Evolutionary conservation across 176 grass and related monocot species (phyloP).

Genomic region (Alloteropsis semialata): DNA sequence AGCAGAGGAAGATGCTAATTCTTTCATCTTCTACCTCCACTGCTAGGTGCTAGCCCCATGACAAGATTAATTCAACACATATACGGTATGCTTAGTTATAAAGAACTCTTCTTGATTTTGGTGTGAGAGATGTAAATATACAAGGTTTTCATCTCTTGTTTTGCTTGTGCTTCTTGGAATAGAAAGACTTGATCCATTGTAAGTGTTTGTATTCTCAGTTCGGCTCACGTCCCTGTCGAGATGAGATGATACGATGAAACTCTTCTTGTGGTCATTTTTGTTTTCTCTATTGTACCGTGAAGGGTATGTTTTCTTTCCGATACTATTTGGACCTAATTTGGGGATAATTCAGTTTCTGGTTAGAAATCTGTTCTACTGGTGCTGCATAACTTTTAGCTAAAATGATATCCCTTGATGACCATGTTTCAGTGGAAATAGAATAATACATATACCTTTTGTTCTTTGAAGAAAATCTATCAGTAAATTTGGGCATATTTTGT

Average conservation of each 20-base stretch:
- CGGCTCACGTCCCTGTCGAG: conserved; percentile 16
- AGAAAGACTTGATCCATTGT: neutral
- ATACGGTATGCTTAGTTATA: neutral
- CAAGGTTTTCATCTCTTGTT: neutral
- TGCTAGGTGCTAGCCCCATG: neutral
- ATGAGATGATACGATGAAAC: conserved; percentile 14
- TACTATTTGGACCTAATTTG: neutral
- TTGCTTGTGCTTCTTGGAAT: neutral
- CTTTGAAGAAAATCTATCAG: neutral
- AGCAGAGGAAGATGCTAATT: neutral
- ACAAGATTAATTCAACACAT: neutral
- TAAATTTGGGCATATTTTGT: neutral
- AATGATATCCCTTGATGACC: neutral
- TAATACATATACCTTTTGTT: neutral
- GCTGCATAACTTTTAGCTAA: neutral
- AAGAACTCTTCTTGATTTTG: conserved; percentile 6
- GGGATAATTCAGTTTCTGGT: neutral
- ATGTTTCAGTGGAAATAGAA: neutral
- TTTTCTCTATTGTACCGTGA: neutral
- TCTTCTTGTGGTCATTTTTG: neutral
- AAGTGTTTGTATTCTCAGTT: conserved; percentile 5
- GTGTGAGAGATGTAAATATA: conserved; percentile 9
- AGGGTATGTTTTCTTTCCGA: neutral
- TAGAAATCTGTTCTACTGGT: neutral
- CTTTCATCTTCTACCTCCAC: neutral